Base-by-base conservation (phyloP, 225 moss, liverwort and hornwort species). In the Pleurozium schreberi region DNA sequence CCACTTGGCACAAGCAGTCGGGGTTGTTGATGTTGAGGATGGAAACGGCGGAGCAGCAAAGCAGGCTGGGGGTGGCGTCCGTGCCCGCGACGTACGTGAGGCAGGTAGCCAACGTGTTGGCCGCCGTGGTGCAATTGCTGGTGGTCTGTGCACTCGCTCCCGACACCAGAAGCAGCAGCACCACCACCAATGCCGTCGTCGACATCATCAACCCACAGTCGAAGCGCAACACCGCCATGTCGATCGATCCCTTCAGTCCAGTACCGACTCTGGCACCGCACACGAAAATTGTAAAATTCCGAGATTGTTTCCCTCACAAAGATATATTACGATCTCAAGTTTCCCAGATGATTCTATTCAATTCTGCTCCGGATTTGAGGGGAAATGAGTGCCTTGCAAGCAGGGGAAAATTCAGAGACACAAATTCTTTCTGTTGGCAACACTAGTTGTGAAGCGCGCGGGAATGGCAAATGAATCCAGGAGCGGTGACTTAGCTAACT, bases 1-100 rank as follows among this genome's bases (percentile, higher is more conserved):
- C 85, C 59, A 87, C 88, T 68, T 85, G 82, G 89, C 92, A 93
- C 61, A 89, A 47, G 78, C 92, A 93, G 12, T 20, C 60, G 31
- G 83, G 49, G 42, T 47, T 19, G 82, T 88, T 82, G 59, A 50
- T 47, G 88, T 93, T 89, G 30, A 93, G 33, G 19, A 50, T 7
- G 36, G 17, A 3, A 43, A 93, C 31, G 12, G 85, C 88, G 18
- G 18, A 59, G 87, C 92, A 93, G 89, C 92, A 93, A 40, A 63
- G 77, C 11, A 4, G 4, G 21, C 57, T 31, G 8, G 92, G 92
- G 14, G 82, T 22, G 3, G 87, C 12, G n/a, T 27, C 88, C 40
- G 85, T 49, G 42, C 78, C 71, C 52, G 71, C 6, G 40, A 88
- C 70, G 84, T 64, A 92, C 15, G 81, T 33, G 4, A 87, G 12